Conservation (phyloP, 148 eudicot species). For the Rhododendron simsii region DNA sequence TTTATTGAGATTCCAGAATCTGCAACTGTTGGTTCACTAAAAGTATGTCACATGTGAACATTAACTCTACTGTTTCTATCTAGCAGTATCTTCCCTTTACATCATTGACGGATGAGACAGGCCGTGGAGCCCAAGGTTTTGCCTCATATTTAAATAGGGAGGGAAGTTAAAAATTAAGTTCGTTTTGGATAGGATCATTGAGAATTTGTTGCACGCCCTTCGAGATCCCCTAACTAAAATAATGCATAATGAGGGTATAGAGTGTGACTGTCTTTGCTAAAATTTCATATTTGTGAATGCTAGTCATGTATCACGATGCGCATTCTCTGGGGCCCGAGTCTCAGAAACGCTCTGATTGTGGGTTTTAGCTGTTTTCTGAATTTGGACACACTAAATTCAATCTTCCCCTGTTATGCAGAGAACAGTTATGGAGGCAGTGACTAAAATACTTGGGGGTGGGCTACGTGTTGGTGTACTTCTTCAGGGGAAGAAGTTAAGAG, state of each 20-base stretch:
- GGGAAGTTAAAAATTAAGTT: background rate
- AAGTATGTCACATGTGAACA: slow-evolving; percentile 36
- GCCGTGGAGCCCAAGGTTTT: background rate
- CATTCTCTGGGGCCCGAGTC: background rate
- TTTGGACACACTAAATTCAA: background rate
- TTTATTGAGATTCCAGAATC: slow-evolving; percentile 86
- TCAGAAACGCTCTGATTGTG: background rate
- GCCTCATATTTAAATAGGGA: background rate
- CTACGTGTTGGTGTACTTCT: slow-evolving; percentile 73
- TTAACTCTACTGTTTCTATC: background rate
- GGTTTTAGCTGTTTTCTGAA: background rate
- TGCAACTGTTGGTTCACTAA: slow-evolving; percentile 81
- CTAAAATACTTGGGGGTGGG: slow-evolving; percentile 73
- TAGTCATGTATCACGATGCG: background rate
- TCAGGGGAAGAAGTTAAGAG: slow-evolving; percentile 88
- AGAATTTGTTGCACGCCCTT: background rate
- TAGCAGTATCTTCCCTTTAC: background rate
- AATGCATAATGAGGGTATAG: background rate
- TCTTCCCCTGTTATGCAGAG: slow-evolving; percentile 40
- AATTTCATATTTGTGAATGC: background rate
- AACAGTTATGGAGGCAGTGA: slow-evolving; percentile 86
- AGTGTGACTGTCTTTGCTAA: background rate
- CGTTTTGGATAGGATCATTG: background rate
- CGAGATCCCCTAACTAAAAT: background rate
- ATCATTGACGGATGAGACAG: background rate